Conservation (phyloP, 805 yeast genomes). For the Ogataea trehalophila region DNA sequence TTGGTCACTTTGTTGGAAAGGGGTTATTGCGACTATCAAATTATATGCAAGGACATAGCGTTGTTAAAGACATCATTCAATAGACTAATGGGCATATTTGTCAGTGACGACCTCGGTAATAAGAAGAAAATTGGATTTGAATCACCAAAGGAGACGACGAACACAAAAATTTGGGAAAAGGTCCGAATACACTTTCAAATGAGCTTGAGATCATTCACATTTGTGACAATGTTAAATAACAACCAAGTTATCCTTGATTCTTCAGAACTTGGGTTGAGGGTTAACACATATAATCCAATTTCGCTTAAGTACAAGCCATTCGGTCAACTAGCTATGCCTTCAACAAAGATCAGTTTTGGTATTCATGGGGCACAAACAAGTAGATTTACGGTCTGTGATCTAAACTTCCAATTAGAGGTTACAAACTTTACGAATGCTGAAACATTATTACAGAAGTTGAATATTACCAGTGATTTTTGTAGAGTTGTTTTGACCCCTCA, state of each 20-base stretch:
- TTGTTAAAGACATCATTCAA: background rate
- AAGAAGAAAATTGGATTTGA: background rate
- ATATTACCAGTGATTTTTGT: conserved; percentile 54
- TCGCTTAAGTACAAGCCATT: conserved; percentile 20
- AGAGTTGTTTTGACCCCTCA: conserved; percentile 55
- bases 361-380: conserved; percentile 33
- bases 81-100: background rate
- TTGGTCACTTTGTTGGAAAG: conserved; percentile 6
- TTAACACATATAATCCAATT: conserved; percentile 14
- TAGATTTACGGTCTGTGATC: conserved; percentile 40
- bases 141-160: background rate
- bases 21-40: conserved; percentile 7
- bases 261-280: conserved; percentile 2
- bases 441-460: conserved; percentile 39
- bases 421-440: conserved; percentile 32
- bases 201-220: conserved; percentile 6
- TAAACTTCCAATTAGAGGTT: conserved; percentile 40
- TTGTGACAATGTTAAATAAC: conserved; percentile 10
- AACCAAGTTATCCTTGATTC: conserved; percentile 16
- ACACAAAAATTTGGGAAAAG: background rate
- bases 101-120: background rate
- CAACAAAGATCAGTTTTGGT: conserved; percentile 33
- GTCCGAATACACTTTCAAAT: conserved; percentile 2
- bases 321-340: conserved; percentile 40
- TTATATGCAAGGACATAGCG: background rate